These are phyloP conservation scores for Actinidia chinensis DNA, from an alignment of 179 eudicot genomes.

Conservation along the genomic window DNA sequence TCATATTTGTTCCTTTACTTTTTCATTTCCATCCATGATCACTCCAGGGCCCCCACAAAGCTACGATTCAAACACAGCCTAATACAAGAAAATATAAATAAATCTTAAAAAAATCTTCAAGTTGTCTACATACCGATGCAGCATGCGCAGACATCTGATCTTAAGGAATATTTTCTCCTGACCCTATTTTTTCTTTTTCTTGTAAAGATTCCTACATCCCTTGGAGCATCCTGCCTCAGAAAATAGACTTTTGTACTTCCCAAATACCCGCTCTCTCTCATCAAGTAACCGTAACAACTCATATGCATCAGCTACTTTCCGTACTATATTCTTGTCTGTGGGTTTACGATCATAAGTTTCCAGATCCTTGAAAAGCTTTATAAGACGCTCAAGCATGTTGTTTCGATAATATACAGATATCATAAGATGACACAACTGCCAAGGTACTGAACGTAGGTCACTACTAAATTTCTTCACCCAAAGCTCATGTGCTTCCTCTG, in stretches of 20 bases:
- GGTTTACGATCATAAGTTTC: constrained; percentile 78
- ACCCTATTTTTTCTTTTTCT: constrained; percentile 10
- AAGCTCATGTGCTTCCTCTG: constrained; percentile 70
- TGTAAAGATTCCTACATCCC: constrained; percentile 23
- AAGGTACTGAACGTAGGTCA: constrained; percentile 78
- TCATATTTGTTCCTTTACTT: too few relatives aligned
- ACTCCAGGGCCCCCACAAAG: too few relatives aligned
- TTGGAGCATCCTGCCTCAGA: constrained; percentile 27
- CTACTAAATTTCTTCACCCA: constrained; percentile 80
- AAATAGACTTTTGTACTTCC: constrained; percentile 62
- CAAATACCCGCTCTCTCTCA: constrained; percentile 63
- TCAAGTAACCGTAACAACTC: constrained; percentile 62
- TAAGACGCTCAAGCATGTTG: constrained; percentile 64
- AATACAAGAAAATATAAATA: too few relatives aligned
- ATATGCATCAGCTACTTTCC: constrained; percentile 74
- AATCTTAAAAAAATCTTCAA: neutral
- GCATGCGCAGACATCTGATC: neutral
- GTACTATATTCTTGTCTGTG: constrained; percentile 62
- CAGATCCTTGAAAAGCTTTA: constrained; percentile 72
- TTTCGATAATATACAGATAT: constrained; percentile 75
- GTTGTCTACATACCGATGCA: neutral
- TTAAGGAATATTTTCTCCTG: neutral
- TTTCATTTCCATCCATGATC: too few relatives aligned
- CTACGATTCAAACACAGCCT: too few relatives aligned
- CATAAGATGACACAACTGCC: constrained; percentile 74